Percentiles rank a stretch among this genome's conserved stretches.
Conservation (phyloP, 768 basidiomycete species). For the Lentinula detonsa region DNA sequence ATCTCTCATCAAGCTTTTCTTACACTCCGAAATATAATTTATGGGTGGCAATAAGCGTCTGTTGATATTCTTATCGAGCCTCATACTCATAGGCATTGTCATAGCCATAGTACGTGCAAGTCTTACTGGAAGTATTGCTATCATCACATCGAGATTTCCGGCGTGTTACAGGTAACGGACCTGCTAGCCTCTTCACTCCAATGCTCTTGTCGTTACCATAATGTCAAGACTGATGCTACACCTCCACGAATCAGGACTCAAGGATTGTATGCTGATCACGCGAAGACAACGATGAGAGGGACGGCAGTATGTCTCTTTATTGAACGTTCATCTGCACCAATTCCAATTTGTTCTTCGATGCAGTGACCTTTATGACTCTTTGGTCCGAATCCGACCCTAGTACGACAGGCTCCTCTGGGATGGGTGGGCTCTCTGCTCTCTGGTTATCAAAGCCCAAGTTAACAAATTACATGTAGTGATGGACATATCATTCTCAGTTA, state of each 20-base stretch:
- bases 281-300: neutral
- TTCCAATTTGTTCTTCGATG: too few species aligned
- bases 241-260: neutral
- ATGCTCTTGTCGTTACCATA: neutral
- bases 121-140: too few species aligned
- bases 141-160: neutral
- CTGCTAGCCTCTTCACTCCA: neutral
- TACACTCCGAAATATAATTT: constrained; percentile 5
- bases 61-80: neutral
- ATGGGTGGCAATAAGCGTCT: neutral
- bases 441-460: too few species aligned
- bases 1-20: neutral
- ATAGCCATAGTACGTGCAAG: neutral
- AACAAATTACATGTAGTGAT: too few species aligned
- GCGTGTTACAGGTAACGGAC: neutral
- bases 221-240: constrained; percentile 3
- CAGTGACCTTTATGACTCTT: too few species aligned
- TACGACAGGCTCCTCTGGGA: too few species aligned
- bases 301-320: neutral
- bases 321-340: too few species aligned
- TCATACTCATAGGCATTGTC: neutral
- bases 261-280: neutral
- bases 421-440: too few species aligned
- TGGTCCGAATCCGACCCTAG: too few species aligned
- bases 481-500: too few species aligned